Evolutionary conservation across 2,329 filamentous ascomycete species (phyloP), one percentile per base, ranked within the genome.

Genomic region (Pseudogymnoascus sp.): DNA sequence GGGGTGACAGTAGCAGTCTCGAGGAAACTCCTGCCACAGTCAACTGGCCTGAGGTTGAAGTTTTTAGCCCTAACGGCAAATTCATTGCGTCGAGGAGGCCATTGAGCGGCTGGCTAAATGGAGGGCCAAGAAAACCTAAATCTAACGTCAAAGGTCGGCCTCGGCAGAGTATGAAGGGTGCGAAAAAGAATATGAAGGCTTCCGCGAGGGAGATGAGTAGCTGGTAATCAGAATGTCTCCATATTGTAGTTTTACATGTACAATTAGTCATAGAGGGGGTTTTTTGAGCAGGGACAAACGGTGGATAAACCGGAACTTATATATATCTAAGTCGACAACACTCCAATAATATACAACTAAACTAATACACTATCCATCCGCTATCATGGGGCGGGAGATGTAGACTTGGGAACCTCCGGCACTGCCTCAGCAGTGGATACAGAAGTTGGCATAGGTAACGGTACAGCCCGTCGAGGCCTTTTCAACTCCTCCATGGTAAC

Each of bases 31-130:
- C 63, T 17, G 66, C 65, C 39, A 71, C 72, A 67, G 72, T 73
- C 0, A 74, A 77, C 21, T 86, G 85, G 78, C 91, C 91, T 0
- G 79, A 86, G 8, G 82, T 99, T 5, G 92, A 97, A 67, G 85
- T 97, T 0, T 97, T 89, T 70, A 89, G 84, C 29, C 94, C 94
- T 0, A 82, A 91, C 63, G 94, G 94, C n/a, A 86, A 85, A 68
- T 94, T 89, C 68, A 79, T 97, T 31, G 87, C 81, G 0, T 76
- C 78, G 8, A 80, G 91, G 36, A 73, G 72, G 66, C 88, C 90
- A 1, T 86, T 95, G 79, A 86, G 88, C 68, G 90, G 85, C 5
- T 92, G 86, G 83, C 63, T 87, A 63, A 73, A 87, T 12, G 74
- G 76, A 65, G 76, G 78, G 60, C 82, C 82, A 66, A 84, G 84